Evolutionary conservation across 1,139 yeast genomes (phyloP), one percentile per base, ranked within the genome.

Genomic region (Taphrina populina): DNA sequence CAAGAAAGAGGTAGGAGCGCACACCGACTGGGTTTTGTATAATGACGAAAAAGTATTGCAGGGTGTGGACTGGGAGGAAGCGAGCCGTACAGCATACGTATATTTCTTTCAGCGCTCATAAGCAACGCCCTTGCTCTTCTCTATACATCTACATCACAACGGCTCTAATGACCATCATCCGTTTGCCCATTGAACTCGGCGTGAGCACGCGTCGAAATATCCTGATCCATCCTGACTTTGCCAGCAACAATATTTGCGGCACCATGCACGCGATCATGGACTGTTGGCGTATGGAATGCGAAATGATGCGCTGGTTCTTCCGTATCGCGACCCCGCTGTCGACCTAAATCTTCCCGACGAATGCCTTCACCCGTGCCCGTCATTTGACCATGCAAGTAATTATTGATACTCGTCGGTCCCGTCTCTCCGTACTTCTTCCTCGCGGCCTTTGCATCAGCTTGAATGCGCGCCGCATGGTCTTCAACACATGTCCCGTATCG

Each of bases 31-130:
- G 96, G 83, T 85, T 0, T 73, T 92, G 59, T 92, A 82, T 72
- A 92, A 92, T 65, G 99, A 92, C 67, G 99, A 92, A 66, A 90
- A 88, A 69, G 95, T 92, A 10, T 95, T 87, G 6, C 71, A 76
- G 20, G 84, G 87, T 24, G 83, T 79, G 27, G 84, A 80, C 13
- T 70, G 70, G 1, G 76, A 74, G 29, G 82, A 79, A 60, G 71
- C 86, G 66, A 78, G 58, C 88, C 86, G 67, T 74, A 86, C 62
- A 58, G 76, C 76, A 10, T 74, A 74, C 61, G 67, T 74, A 8
- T 74, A 74, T 58, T 61, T 74, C 52, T 73, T 73, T 32, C 33
- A 44, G 21, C 30, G 32, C 23, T 17, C 13, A n/a, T 37, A 23
- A 23, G n/a, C n/a, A n/a, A n/a, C n/a, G n/a, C n/a, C n/a, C n/a